A percentile compares a stretch with the other conserved stretches of the same genome.
phyloP scores from a whole-genome alignment of 1,284 basidiomycete species.

The Fomitopsis schrenkii region DNA sequence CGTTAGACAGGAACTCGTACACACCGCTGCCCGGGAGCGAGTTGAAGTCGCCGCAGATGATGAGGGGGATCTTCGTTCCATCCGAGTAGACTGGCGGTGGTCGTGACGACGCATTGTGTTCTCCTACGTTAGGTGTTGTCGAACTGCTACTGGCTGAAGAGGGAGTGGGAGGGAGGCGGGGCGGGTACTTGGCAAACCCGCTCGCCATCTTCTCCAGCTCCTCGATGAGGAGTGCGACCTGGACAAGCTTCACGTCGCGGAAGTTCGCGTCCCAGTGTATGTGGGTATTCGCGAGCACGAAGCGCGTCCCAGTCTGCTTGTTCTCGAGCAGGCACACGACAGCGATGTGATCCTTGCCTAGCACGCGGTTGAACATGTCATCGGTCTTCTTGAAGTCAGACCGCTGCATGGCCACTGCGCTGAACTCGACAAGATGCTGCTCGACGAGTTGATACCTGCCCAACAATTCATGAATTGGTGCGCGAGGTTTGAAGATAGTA shows the following conservation, averaged over 20 bases:
- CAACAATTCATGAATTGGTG: slow-evolving; percentile 8
- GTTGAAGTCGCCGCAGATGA: slow-evolving; percentile 96
- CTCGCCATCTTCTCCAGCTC: slow-evolving; percentile 89
- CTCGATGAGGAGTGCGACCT: slow-evolving; percentile 89
- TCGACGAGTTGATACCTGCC: slow-evolving; percentile 89
- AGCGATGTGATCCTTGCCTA: slow-evolving; percentile 95
- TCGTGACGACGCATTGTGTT: slow-evolving; percentile 36
- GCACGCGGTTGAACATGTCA: slow-evolving; percentile 99
- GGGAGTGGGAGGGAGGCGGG: slow-evolving; percentile 42
- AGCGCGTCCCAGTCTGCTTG: slow-evolving; percentile 78
- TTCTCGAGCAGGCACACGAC: slow-evolving; percentile 88
- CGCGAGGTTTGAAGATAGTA: slow-evolving; percentile 15
- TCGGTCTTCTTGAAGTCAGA: slow-evolving; percentile 98
- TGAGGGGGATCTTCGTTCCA: slow-evolving; percentile 85
- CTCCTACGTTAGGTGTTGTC: slow-evolving; percentile 19
- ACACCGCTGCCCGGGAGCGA: slow-evolving; percentile 86
- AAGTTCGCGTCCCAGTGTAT: slow-evolving; percentile 93
- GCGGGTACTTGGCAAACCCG: slow-evolving; percentile 83
- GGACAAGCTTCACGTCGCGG: slow-evolving; percentile 97
- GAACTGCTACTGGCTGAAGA: slow-evolving; percentile 28
- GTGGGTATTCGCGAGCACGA: slow-evolving; percentile 91
- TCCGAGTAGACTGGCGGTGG: slow-evolving; percentile 72
- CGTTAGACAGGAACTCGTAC: slow-evolving; percentile 86
- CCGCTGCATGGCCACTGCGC: slow-evolving; percentile 88
- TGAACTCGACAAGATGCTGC: slow-evolving; percentile 94